These are phyloP conservation scores for Chamaecyparis obtusa DNA, from an alignment of 75 land plant genomes.

Conservation along the genomic window DNA sequence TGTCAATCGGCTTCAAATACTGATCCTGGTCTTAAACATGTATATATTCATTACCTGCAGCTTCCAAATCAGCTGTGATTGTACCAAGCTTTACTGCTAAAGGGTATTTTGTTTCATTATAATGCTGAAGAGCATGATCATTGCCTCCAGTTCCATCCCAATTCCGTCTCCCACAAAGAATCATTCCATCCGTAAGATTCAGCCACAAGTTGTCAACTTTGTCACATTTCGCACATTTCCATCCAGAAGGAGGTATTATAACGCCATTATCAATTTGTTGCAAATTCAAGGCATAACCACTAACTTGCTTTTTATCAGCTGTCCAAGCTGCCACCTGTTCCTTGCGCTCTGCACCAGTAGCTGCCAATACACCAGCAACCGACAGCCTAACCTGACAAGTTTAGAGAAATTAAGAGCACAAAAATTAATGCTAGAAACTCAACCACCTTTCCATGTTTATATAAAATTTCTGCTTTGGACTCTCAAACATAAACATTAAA, in stretches of 20 bases:
- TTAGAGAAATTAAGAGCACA: not conserved
- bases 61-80: constrained; percentile 91
- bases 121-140: constrained; percentile 94
- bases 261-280: constrained; percentile 89
- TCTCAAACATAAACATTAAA: not conserved
- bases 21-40: not conserved
- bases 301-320: constrained; percentile 86
- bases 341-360: constrained; percentile 82
- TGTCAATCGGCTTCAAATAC: not conserved
- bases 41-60: constrained; percentile 66
- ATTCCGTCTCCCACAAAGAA: constrained; percentile 91
- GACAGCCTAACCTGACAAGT: constrained; percentile 84
- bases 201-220: constrained; percentile 97
- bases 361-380: constrained; percentile 84
- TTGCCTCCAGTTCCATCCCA: constrained; percentile 99
- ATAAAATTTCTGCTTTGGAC: not conserved
- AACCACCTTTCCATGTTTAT: not conserved
- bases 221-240: constrained; percentile 96
- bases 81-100: constrained; percentile 99
- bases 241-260: constrained; percentile 79
- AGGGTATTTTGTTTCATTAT: constrained; percentile 82
- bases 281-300: constrained; percentile 75
- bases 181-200: constrained; percentile 93
- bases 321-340: constrained; percentile 94
- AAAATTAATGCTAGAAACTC: not conserved